phyloP scores from a whole-genome alignment of 345 rosid genomes.

The Arabidopsis thaliana region TAIR10.1 NC_003074.8:17872501-17873000 shows the following conservation, averaged over 20 bases:
- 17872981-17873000: slow-evolving; percentile 1
- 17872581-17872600: background rate
- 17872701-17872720: no score
- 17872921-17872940: background rate
- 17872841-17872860: background rate
- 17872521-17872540: background rate
- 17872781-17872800: no score
- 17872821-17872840: background rate
- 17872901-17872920: background rate
- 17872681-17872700: no score
- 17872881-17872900: background rate
- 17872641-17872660: background rate
- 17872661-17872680: background rate
- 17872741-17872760: background rate
- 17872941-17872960: background rate
- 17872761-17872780: background rate
- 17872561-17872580: background rate
- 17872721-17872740: background rate
- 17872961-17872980: background rate
- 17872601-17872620: background rate
- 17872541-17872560: background rate
- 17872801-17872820: no score
- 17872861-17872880: background rate
- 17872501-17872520: background rate
- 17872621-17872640: background rate